A percentile compares a stretch with the other conserved stretches of the same genome.
phyloP scores from a whole-genome alignment of 257 asterid species.

The Fraxinus americana region DNA sequence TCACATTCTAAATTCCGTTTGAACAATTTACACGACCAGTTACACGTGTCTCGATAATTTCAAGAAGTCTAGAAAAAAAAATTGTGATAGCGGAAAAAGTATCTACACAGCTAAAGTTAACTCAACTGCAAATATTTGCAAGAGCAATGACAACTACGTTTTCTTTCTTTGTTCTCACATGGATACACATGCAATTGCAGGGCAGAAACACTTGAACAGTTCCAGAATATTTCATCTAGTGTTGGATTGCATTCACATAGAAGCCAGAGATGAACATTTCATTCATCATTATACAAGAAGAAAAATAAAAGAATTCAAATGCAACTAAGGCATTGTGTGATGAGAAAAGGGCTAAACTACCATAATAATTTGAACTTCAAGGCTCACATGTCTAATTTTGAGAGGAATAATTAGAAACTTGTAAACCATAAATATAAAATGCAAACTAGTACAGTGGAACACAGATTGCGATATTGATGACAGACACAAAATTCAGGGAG shows the following conservation, averaged over 20 bases:
- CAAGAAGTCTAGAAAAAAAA: neutral
- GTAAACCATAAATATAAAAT: neutral
- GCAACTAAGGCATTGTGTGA: conserved; percentile 10
- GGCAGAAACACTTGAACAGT: neutral
- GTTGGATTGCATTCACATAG: conserved; percentile 9
- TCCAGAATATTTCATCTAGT: neutral
- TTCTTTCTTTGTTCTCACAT: neutral
- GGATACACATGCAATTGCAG: neutral
- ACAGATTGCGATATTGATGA: neutral
- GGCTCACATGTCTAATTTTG: neutral
- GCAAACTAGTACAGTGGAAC: neutral
- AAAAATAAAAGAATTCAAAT: conserved; percentile 3
- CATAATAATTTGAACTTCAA: neutral
- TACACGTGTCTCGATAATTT: neutral
- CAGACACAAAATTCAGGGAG: conserved; percentile 6
- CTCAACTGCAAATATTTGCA: neutral
- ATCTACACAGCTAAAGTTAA: neutral
- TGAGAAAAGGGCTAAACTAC: neutral
- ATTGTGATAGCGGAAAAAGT: neutral
- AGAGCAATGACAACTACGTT: neutral
- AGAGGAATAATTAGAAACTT: neutral
- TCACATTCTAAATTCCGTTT: neutral
- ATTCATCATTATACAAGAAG: neutral
- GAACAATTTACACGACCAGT: neutral
- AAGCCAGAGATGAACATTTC: neutral